Percentiles rank a stretch among this genome's conserved stretches.
phyloP scores from a whole-genome alignment of 495 filamentous ascomycete genomes.

The Podospora appendiculata region DNA sequence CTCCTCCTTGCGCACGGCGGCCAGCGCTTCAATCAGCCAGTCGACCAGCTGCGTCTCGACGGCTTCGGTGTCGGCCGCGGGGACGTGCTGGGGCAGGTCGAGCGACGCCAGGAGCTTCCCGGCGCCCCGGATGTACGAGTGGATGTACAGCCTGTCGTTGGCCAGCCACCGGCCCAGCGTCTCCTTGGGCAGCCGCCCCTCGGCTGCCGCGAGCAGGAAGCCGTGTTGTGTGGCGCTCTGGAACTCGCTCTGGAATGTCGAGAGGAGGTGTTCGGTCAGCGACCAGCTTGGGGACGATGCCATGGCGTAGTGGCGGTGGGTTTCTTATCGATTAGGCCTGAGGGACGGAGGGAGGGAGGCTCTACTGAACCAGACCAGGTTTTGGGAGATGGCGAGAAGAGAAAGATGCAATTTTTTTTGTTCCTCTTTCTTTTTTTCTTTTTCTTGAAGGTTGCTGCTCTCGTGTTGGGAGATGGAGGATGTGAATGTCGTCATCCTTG shows the following conservation, averaged over 20 bases:
- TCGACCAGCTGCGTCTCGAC: conserved; percentile 45
- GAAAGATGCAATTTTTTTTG: no score
- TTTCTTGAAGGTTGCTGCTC: no score
- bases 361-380: no score
- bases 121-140: conserved; percentile 60
- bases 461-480: no score
- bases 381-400: no score
- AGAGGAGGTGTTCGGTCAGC: conserved; percentile 46
- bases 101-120: conserved; percentile 58
- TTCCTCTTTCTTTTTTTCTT: no score
- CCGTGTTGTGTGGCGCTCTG: conserved; percentile 53
- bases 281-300: conserved; percentile 15
- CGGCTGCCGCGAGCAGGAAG: conserved; percentile 61
- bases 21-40: conserved; percentile 53
- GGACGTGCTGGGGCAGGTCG: conserved; percentile 40
- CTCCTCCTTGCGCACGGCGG: conserved; percentile 60
- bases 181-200: conserved; percentile 49
- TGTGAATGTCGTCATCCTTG: no score
- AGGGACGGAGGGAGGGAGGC: no score
- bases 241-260: conserved; percentile 31
- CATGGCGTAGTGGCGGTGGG: not conserved
- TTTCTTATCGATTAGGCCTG: no score
- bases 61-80: conserved; percentile 16
- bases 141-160: conserved; percentile 69
- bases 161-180: conserved; percentile 61